Conservation (phyloP, 1,139 yeast species). For the Meyerozyma sp. region DNA sequence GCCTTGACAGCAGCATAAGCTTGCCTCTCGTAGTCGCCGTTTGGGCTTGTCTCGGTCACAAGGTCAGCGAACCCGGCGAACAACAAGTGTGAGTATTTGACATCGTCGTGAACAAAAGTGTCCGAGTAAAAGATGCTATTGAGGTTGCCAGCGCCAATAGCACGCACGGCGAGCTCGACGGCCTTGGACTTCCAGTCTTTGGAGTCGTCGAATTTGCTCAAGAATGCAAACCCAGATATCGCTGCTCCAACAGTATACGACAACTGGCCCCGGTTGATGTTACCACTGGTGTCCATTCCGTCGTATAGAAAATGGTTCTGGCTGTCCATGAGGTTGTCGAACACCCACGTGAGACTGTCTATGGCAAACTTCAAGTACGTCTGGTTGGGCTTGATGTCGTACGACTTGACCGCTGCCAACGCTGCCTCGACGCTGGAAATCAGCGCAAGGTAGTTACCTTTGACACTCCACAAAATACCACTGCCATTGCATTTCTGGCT, state of each 20-base stretch:
- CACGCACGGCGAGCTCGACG: constrained; percentile 9
- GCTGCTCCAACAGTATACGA: constrained; percentile 33
- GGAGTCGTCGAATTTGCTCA: constrained; percentile 9
- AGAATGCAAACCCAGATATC: constrained; percentile 26
- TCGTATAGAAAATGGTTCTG: constrained; percentile 25
- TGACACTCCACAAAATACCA: constrained; percentile 27
- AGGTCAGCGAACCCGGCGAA: constrained; percentile 22
- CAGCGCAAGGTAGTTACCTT: constrained; percentile 26
- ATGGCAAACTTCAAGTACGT: constrained; percentile 16
- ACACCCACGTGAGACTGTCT: constrained; percentile 20
- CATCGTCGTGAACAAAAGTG: constrained; percentile 12
- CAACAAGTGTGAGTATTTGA: constrained; percentile 19
- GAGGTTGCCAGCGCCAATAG: constrained; percentile 8
- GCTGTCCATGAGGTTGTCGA: constrained; percentile 23
- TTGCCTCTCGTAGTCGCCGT: constrained; percentile 9
- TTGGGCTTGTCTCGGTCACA: constrained; percentile 13
- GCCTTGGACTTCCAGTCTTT: constrained; percentile 11
- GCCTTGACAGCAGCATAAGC: constrained; percentile 17
- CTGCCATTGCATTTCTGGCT: constrained; percentile 19
- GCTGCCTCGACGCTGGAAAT: constrained; percentile 33
- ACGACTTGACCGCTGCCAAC: constrained; percentile 26
- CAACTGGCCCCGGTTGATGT: constrained; percentile 27
- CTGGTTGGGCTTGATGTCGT: constrained; percentile 14
- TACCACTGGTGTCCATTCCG: constrained; percentile 17
- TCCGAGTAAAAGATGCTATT: constrained; percentile 8